Base-by-base conservation (phyloP, 192 early-diverging fungal species). In the Gaertneriomyces semiglobifer region DNA sequence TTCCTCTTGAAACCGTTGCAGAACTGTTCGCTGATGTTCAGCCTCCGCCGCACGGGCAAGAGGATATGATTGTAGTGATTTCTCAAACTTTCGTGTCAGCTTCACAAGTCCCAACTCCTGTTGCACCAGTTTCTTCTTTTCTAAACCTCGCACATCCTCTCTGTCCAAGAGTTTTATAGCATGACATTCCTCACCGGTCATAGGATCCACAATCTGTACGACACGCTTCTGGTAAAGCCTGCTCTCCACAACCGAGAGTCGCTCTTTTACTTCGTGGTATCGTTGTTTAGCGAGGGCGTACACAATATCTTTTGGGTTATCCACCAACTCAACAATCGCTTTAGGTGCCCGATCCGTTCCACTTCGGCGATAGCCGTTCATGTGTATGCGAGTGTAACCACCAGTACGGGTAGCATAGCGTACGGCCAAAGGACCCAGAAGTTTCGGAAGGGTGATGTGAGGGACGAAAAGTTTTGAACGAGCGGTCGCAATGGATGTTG, bases 311-410 rank as follows among this genome's bases (percentile, higher is more conserved):
- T 80, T 79, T 8, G 89, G 89, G 60, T 88, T 86, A 74, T 92
- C 90, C 12, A 96, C 88, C 57, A 92, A 88, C 76, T 98, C 96
- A 41, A 98, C 86, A 53, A 94, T 83, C 4, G 94, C 93, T 76
- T 91, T 86, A 6, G 91, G 90, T 2, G 93, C 93, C 64, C 89
- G 80, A 76, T 96, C 96, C 45, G 88, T 84, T 53, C 73, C 77
- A 18, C 48, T 20, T 7, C 86, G 80, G 55, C 89, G 86, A 75
- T 79, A 83, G 25, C 92, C 93, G 58, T 88, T 81, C 38, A 81
- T 79, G 60, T 90, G 83, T 33, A 98, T 81, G 40, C 96, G 92
- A 6, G 92, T 94, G 80, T 93, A 98, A 42, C 93, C 94, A 51
- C 93, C 93, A 19, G 81, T 68, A 25, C 91, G 88, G 19, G 69